These are phyloP conservation scores for Sporodiniella umbellata DNA, from an alignment of 371 early-diverging fungal species.

Conservation along the genomic window DNA sequence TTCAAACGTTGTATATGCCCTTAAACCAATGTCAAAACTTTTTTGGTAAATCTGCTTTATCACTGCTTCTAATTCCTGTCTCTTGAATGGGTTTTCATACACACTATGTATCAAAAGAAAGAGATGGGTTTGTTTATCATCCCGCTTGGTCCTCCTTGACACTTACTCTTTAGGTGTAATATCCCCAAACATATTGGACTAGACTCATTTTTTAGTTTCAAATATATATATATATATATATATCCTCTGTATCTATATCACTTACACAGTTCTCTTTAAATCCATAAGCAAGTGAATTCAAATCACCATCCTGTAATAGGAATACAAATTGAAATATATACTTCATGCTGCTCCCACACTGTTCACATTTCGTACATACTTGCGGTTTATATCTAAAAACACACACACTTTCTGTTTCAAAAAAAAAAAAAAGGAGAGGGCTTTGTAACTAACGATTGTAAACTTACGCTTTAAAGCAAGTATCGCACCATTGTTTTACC, in stretches of 20 bases:
- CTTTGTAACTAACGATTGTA: background rate
- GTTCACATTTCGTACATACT: background rate
- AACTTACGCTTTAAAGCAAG: background rate
- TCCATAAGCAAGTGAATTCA: background rate
- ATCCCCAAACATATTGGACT: background rate
- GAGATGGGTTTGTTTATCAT: too few species aligned
- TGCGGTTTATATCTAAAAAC: too few species aligned
- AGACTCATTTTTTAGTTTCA: background rate
- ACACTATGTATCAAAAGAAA: background rate
- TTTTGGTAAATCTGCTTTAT: background rate
- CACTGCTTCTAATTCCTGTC: background rate
- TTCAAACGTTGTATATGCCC: background rate
- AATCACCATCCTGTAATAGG: background rate
- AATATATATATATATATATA: too few species aligned
- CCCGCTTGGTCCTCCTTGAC: too few species aligned
- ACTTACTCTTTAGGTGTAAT: background rate
- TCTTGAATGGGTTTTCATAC: background rate
- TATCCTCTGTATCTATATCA: background rate
- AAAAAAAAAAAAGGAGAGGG: background rate
- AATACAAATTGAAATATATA: background rate
- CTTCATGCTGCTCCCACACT: background rate
- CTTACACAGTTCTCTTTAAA: background rate
- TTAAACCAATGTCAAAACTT: background rate
- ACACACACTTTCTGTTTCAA: too few species aligned
- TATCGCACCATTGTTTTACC: background rate